Base-by-base conservation (phyloP, 164 flowering plant species). In the Hamamelis virginiana region DNA sequence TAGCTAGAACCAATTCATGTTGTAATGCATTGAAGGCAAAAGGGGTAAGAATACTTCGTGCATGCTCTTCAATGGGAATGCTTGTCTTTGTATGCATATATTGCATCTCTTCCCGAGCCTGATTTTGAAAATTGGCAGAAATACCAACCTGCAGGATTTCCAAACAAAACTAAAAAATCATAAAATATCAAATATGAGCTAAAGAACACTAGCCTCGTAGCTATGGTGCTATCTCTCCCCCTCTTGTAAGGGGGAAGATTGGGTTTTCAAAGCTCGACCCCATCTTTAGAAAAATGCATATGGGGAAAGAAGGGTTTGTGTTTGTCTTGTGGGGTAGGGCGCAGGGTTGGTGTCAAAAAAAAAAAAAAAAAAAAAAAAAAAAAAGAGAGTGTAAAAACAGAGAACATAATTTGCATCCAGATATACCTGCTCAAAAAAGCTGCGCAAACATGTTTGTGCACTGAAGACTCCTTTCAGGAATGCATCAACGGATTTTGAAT, bases 1-100 rank as follows among this genome's bases (percentile, higher is more conserved):
- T 81, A 1, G 90, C 72, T 12, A 82, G 70, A 52, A 78, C 77
- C 15, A 89, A 27, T 72, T 89, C 94, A 41, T 81, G 76, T 76
- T 89, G 94, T 18, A 86, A 75, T 11, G 70, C 73, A 57, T 70
- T 86, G 72, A 89, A 89, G 27, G 94, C 87, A 75, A 78, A 87
- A 60, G 90, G 89, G 1, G 88, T 81, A n/a, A 89, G 86, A 65
- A 85, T 62, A 38, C 73, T 70, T 38, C 85, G 78, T 27, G 89
- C 89, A 67, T 89, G 89, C 67, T 87, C 87, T 75, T 87, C 91
- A 59, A 89, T 78, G 13, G 94, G 94, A 33, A 85, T 78, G 69
- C 81, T 75, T 16, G 91, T 84, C 74, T 81, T 87, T 13, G 59
- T 55, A 71, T 69, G 80, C 72, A 75, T 57, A 69, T 81, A 76